Percentiles rank a stretch among this genome's conserved stretches.
phyloP scores from a whole-genome alignment of 164 flowering plant genomes.

The Magnolia kwangsiensis region DNA sequence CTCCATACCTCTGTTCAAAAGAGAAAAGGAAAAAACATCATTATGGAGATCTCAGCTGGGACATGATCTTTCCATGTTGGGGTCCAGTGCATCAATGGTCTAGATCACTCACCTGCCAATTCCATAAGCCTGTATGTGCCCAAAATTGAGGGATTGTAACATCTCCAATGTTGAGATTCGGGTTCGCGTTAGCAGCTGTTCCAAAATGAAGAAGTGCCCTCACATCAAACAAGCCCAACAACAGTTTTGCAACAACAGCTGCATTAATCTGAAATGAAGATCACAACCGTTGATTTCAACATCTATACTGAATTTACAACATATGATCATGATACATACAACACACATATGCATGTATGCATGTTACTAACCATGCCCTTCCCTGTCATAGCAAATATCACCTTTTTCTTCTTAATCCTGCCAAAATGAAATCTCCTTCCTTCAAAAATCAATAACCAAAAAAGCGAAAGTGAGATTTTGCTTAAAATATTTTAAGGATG shows the following conservation, averaged over 20 bases:
- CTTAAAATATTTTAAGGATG: background rate
- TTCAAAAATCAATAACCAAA: background rate
- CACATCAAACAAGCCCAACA: conserved; percentile 50
- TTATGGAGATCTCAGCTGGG: background rate
- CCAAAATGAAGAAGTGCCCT: conserved; percentile 26
- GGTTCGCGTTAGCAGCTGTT: background rate
- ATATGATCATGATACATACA: background rate
- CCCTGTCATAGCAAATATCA: conserved; percentile 66
- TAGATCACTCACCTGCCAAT: conserved; percentile 56
- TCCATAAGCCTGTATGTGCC: conserved; percentile 79
- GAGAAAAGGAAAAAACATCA: background rate
- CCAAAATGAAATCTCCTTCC: conserved; percentile 47
- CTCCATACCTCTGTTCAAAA: conserved; percentile 50
- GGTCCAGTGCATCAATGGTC: background rate
- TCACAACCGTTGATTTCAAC: background rate
- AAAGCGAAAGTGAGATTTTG: background rate
- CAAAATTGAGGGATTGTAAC: conserved; percentile 60
- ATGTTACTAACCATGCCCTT: conserved; percentile 42
- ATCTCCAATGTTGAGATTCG: conserved; percentile 22
- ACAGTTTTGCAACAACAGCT: conserved; percentile 50
- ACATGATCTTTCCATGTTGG: background rate
- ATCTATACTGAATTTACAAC: background rate
- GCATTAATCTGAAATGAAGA: conserved; percentile 41
- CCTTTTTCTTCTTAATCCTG: conserved; percentile 25
- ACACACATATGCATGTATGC: background rate